Conservation (phyloP, 495 filamentous ascomycete species). For the Neurospora discreta region DNA sequence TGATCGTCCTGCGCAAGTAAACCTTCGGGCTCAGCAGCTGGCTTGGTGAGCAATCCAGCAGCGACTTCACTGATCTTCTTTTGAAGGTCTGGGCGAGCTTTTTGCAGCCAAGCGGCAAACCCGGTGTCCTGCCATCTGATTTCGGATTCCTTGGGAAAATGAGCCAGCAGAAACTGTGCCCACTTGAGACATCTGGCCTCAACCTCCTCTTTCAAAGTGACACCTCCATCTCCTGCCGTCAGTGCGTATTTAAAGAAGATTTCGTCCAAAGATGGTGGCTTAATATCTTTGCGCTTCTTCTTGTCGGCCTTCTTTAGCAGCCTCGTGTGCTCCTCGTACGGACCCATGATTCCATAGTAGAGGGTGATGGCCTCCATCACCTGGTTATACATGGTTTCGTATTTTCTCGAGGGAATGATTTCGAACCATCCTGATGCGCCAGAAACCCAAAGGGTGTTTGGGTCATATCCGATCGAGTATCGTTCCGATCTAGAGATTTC, state of each 20-base stretch:
- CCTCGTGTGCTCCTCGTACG: slow-evolving; percentile 21
- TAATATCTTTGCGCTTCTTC: slow-evolving; percentile 13
- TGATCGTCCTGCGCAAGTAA: background rate
- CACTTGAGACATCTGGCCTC: slow-evolving; percentile 24
- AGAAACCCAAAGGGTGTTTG: slow-evolving; percentile 61
- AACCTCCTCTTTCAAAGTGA: slow-evolving; percentile 22
- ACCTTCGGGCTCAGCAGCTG: background rate
- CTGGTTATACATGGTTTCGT: slow-evolving; percentile 47
- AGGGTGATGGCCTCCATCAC: slow-evolving; percentile 61
- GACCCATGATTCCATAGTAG: slow-evolving; percentile 49
- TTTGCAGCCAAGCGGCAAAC: slow-evolving; percentile 26
- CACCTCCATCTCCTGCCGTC: slow-evolving; percentile 29
- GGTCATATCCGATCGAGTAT: slow-evolving; percentile 61
- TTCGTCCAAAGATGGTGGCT: slow-evolving; percentile 17
- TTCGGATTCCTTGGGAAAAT: slow-evolving; percentile 27
- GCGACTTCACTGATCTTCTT: slow-evolving; percentile 6
- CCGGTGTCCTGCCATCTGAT: slow-evolving; percentile 22
- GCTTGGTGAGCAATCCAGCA: background rate
- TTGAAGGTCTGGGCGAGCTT: slow-evolving; percentile 15
- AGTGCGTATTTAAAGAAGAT: slow-evolving; percentile 33
- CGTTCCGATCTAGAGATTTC: slow-evolving; percentile 50
- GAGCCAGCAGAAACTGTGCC: slow-evolving; percentile 28
- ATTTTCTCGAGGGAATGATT: slow-evolving; percentile 51
- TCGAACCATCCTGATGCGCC: slow-evolving; percentile 73
- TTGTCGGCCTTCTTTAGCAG: slow-evolving; percentile 15